Evolutionary conservation across 371 early-diverging fungal species (phyloP).

Genomic region (Actinomortierella wolfii): DNA sequence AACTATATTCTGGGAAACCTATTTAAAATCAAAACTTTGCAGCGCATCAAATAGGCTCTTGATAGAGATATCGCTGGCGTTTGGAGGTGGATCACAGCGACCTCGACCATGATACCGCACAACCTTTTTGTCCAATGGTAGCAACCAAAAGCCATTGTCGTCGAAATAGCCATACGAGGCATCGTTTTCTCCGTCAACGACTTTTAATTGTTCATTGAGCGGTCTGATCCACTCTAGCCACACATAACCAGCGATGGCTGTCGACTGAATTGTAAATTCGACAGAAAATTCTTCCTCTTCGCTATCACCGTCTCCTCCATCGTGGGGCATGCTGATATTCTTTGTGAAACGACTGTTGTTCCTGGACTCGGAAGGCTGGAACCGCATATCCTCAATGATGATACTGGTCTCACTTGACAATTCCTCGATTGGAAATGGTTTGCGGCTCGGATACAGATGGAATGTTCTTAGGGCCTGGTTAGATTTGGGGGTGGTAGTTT

Average conservation of each 20-base stretch:
- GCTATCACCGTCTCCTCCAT: too few relatives aligned
- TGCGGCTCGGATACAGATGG: too few relatives aligned
- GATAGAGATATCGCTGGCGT: constrained; percentile 3
- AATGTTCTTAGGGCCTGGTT: too few relatives aligned
- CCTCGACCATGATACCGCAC: constrained; percentile 9
- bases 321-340: neutral
- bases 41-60: constrained; percentile 12
- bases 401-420: too few relatives aligned
- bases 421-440: neutral
- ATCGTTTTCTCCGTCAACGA: neutral
- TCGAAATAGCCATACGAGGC: constrained; percentile 20
- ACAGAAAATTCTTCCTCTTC: neutral
- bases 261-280: constrained; percentile 9
- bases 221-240: constrained; percentile 21
- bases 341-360: neutral
- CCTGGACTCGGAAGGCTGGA: constrained; percentile 12
- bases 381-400: neutral
- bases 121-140: constrained; percentile 6
- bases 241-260: constrained; percentile 16
- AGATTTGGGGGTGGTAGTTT: too few relatives aligned
- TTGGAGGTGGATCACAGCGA: neutral
- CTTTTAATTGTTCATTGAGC: too few relatives aligned
- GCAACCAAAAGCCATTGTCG: constrained; percentile 33
- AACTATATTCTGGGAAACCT: too few relatives aligned
- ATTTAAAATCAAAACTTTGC: too few relatives aligned